Evolutionary conservation across 2,329 filamentous ascomycete genomes (phyloP).

Genomic region (Malbranchea zuffiana): DNA sequence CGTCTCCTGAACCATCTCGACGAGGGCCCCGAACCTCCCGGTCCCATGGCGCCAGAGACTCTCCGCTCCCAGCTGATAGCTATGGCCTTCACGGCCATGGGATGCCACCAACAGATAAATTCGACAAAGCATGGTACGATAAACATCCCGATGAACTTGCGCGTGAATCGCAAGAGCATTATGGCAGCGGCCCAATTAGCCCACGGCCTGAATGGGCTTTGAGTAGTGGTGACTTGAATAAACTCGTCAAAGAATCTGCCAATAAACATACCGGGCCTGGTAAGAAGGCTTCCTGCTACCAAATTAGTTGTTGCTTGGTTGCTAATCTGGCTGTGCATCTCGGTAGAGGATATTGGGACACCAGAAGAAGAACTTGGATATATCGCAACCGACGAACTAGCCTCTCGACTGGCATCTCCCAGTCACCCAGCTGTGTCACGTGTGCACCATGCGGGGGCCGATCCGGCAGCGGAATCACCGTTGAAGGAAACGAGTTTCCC

Average conservation of each 20-base stretch:
- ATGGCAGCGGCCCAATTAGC: conserved; percentile 47
- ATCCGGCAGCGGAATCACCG: conserved; percentile 41
- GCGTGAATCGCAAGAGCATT: conserved; percentile 61
- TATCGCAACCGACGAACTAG: conserved; percentile 73
- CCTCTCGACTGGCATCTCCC: conserved; percentile 62
- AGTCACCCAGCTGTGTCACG: no score
- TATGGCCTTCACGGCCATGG: conserved; percentile 90
- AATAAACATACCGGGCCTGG: conserved; percentile 42
- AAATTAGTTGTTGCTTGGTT: conserved; percentile 2
- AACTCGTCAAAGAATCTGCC: conserved; percentile 65
- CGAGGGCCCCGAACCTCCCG: conserved; percentile 52
- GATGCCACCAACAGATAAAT: conserved; percentile 60
- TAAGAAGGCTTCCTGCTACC: conserved; percentile 32
- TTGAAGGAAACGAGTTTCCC: conserved; percentile 41
- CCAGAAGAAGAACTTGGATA: conserved; percentile 88
- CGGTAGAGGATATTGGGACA: conserved; percentile 54
- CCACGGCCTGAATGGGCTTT: conserved; percentile 65
- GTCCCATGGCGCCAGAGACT: conserved; percentile 59
- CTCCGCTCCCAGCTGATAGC: conserved; percentile 70
- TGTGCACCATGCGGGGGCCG: conserved; percentile 39
- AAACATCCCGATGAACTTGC: conserved; percentile 74
- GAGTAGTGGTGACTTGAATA: conserved; percentile 83
- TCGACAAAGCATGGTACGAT: conserved; percentile 84
- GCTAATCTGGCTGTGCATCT: conserved; percentile 46
- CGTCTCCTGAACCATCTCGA: conserved; percentile 39